Evolutionary conservation across 257 asterid species (phyloP), one percentile per base, ranked within the genome.

Genomic region (Craterostigma plantagineum): DNA sequence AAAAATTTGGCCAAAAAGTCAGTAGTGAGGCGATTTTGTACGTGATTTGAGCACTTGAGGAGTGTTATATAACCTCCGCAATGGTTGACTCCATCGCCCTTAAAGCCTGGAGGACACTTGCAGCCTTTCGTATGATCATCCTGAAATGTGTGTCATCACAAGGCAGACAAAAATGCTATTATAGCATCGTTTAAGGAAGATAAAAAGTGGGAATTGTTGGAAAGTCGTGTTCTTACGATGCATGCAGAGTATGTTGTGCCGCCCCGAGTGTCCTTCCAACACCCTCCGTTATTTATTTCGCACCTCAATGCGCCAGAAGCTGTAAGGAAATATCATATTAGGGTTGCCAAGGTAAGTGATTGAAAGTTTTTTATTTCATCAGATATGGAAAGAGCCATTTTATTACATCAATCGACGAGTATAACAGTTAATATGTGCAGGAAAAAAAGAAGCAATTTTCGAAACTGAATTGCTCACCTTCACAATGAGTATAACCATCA

Each of bases 221-320:
- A 3, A n/a, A 39, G 38, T 56, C n/a, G n/a, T 11, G 49, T 58
- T 64, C 98, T 68, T 69, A 87, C 98, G 50, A 64, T 48, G 76
- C 98, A 87, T 57, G 95, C 95, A 40, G 98, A 87, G 60, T 67
- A 76, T 18, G 92, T 74, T 58, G 58, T 63, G 43, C 93, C 93
- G 48, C 62, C 72, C 64, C 44, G 65, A 9, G 86, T 69, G 35
- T 63, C 79, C 55, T 58, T 79, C 98, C 98, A 87, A 62, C 98
- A 87, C 41, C 95, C 95, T 52, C 95, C 95, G 1, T 82, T 72
- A 45, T 76, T 79, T 51, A 87, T 51, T 61, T 54, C 91, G 63
- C 95, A 87, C 52, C 93, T 77, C 50, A 76, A 61, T 50, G 83
- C 72, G 48, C 98, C 98, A 34, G 95, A 74, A 53, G 92, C 95